These are phyloP conservation scores for Suillus subluteus DNA, from an alignment of 768 basidiomycete species.

Conservation along the genomic window DNA sequence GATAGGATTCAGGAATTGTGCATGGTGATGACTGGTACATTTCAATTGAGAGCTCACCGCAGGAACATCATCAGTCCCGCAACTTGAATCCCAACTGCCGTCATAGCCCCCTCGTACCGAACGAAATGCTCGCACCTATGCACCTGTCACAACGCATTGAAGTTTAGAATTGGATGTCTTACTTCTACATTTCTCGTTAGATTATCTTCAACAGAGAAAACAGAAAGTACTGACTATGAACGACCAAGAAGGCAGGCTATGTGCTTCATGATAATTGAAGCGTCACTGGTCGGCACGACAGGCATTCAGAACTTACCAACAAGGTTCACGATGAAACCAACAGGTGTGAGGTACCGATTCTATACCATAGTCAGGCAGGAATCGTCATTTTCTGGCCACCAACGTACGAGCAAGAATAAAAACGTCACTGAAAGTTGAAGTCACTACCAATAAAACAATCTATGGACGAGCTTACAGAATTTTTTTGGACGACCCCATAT, in stretches of 20 bases:
- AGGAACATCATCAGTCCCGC: conserved; percentile 49
- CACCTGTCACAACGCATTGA: conserved; percentile 1
- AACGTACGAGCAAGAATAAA: conserved; percentile 42
- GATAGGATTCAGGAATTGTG: not conserved
- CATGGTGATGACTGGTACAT: not conserved
- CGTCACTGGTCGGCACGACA: not conserved
- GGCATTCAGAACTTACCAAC: conserved; percentile 26
- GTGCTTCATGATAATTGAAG: conserved; percentile 16
- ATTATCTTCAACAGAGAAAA: not conserved
- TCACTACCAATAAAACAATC: conserved; percentile 3
- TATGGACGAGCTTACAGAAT: conserved; percentile 27
- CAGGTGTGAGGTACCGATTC: conserved; percentile 68
- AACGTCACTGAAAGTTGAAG: conserved; percentile 30
- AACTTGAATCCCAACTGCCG: conserved; percentile 41
- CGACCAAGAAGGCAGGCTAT: conserved; percentile 20
- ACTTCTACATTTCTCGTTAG: conserved; percentile 12
- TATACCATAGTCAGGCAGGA: conserved; percentile 32
- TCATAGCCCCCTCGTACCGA: conserved; percentile 53
- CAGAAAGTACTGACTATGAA: not conserved
- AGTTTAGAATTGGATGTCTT: not conserved
- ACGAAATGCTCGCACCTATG: conserved; percentile 50
- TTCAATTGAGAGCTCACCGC: conserved; percentile 33
- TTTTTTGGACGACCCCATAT: conserved; percentile 42
- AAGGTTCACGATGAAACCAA: conserved; percentile 64
- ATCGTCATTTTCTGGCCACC: not conserved